Percentiles rank a stretch among this genome's conserved stretches.
Evolutionary conservation across 495 filamentous ascomycete species (phyloP).

Genomic region (Penicillium pancosmium): DNA sequence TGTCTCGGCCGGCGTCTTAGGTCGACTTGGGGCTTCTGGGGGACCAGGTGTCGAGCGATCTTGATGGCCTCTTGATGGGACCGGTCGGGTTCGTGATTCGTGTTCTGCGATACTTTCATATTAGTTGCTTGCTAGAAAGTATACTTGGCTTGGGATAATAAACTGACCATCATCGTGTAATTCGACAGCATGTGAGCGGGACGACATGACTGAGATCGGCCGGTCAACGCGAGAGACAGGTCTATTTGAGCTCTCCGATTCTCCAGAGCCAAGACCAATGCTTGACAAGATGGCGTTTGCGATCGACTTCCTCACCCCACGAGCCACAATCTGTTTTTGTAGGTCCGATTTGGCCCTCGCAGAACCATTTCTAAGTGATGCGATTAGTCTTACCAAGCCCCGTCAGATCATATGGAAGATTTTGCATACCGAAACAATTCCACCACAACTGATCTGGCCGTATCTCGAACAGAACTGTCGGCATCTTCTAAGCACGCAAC

Average conservation of each 20-base stretch:
- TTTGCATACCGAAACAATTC: slow-evolving; percentile 75
- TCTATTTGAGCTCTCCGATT: slow-evolving; percentile 31
- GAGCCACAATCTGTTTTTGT: slow-evolving; percentile 75
- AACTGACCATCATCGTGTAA: slow-evolving; percentile 30
- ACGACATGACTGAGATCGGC: slow-evolving; percentile 30
- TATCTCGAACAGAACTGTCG: slow-evolving; percentile 80
- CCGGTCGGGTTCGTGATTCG: slow-evolving; percentile 18
- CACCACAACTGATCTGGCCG: slow-evolving; percentile 77
- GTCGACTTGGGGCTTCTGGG: slow-evolving; percentile 20
- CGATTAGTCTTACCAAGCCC: slow-evolving; percentile 2
- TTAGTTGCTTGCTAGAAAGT: slow-evolving; percentile 13
- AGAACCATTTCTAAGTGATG: slow-evolving; percentile 63
- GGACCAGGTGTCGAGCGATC: slow-evolving; percentile 25
- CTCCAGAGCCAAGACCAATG: slow-evolving; percentile 54
- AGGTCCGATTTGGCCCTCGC: slow-evolving; percentile 84
- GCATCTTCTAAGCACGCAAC: slow-evolving; percentile 89
- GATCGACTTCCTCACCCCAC: slow-evolving; percentile 83
- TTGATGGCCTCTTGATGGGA: slow-evolving; percentile 23
- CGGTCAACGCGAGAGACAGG: slow-evolving; percentile 50
- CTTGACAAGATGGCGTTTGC: slow-evolving; percentile 74
- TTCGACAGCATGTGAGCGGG: slow-evolving; percentile 30
- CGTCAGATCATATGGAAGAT: slow-evolving; percentile 9
- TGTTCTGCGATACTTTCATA: slow-evolving; percentile 16
- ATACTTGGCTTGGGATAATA: background rate
- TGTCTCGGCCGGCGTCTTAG: slow-evolving; percentile 24